Base-by-base conservation (phyloP, 768 basidiomycete genomes). In the Xanthoconium purpureum region DNA sequence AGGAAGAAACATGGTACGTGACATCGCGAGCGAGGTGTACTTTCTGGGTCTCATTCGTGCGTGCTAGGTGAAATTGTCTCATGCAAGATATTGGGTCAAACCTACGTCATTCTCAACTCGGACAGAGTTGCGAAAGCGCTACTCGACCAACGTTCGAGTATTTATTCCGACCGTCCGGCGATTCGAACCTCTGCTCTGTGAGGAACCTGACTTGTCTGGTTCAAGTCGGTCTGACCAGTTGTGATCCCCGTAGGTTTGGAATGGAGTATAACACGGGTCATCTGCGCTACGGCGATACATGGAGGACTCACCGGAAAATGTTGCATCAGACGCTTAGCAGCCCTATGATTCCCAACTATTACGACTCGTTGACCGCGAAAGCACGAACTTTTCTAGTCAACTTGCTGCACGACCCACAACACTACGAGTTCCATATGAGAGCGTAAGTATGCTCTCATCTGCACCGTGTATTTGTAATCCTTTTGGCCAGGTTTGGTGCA, bases 1-100 rank as follows among this genome's bases (percentile, higher is more conserved):
- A 63, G 63, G 36, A 57, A 63, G 44, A 17, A 35, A 24, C 71
- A 72, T 33, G 73, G 73, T 74, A 42, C 6, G 70, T 59, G 38
- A 43, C 35, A 6, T 24, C 44, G 17, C n/a, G 33, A 18, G 5
- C 14, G 30, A 10, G 10, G n/a, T 45, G 32, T 36, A 37, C 5
- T 12, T n/a, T 5, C 15, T 9, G 12, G 20, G 14, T 20, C 17
- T 49, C 12, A 57, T 47, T 17, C 20, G 18, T 7, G 17, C 6
- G 17, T 20, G 28, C 37, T 13, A 67, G 66, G 66, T 17, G 58
- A 65, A 30, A 59, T 67, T 30, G 55, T 65, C 30, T 65, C 66
- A 17, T 65, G 51, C 57, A 55, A 49, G 0, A n/a, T 65, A 1
- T 53, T 67, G 52, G 65, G 65, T 29, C 60, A 67, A 51, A 57